A percentile compares a stretch with the other conserved stretches of the same genome.
These are phyloP conservation scores for Brasenia schreberi DNA, from an alignment of 164 flowering plant species.

Conservation along the genomic window DNA sequence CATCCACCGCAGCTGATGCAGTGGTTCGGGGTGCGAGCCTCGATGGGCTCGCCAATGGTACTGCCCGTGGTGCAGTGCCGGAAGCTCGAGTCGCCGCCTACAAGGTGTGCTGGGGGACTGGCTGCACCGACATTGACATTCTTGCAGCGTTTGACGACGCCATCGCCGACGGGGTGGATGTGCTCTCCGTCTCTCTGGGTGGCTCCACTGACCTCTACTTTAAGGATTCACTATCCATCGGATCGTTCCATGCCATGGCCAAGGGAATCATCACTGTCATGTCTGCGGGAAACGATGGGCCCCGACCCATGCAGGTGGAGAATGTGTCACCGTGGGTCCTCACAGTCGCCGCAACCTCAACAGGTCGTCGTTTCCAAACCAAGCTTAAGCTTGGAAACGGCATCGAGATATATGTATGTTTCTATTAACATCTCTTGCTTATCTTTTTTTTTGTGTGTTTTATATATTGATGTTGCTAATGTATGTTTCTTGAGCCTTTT, in stretches of 20 bases:
- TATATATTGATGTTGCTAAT: too few species aligned
- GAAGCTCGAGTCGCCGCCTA: constrained; percentile 61
- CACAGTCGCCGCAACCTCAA: constrained; percentile 67
- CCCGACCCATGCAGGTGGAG: constrained; percentile 12
- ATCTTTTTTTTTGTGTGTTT: too few species aligned
- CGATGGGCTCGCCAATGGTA: constrained; percentile 52
- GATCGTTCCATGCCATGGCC: constrained; percentile 68
- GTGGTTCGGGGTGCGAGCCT: constrained; percentile 35
- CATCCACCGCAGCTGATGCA: constrained; percentile 62
- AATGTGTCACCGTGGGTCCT: constrained; percentile 76
- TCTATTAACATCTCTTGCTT: not conserved
- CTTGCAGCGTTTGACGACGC: constrained; percentile 76
- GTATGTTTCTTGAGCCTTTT: too few species aligned
- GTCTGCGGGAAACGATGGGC: constrained; percentile 75
- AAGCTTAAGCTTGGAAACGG: constrained; percentile 50
- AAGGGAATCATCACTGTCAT: constrained; percentile 49
- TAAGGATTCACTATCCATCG: constrained; percentile 37
- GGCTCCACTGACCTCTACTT: constrained; percentile 12
- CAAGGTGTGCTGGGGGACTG: constrained; percentile 65
- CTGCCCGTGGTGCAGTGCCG: constrained; percentile 70
- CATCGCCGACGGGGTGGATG: constrained; percentile 70
- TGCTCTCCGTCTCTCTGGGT: constrained; percentile 64
- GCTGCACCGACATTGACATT: constrained; percentile 56
- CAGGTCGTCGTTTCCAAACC: constrained; percentile 41
- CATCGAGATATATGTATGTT: constrained; percentile 24